Evolutionary conservation across 2,329 filamentous ascomycete genomes (phyloP).

Genomic region (Colletotrichum ledebouriae): DNA sequence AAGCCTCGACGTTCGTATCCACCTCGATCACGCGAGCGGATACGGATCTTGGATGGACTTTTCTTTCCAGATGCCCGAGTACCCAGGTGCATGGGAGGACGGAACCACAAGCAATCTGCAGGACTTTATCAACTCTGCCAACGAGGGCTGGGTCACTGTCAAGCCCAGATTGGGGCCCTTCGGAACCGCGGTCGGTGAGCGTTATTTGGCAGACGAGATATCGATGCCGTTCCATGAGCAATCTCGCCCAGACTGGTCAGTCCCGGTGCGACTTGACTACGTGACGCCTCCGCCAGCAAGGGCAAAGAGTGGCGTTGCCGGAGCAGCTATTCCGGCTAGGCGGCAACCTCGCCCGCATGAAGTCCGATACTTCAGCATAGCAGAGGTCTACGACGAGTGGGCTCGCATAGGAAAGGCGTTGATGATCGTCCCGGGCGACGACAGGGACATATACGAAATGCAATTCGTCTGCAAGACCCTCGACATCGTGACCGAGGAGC

Average conservation of each 20-base stretch:
- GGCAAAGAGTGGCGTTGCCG: background rate
- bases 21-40: background rate
- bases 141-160: background rate
- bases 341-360: background rate
- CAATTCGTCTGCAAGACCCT: background rate
- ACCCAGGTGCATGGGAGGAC: background rate
- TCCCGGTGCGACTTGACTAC: background rate
- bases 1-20: background rate
- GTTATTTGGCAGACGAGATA: background rate
- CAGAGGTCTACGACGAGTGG: conserved; percentile 26
- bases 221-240: no score
- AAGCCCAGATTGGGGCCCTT: background rate
- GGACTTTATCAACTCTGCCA: background rate
- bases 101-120: background rate
- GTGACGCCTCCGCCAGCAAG: background rate
- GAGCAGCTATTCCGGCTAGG: background rate
- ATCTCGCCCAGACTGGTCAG: background rate
- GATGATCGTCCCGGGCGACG: conserved; percentile 12
- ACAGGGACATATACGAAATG: conserved; percentile 22
- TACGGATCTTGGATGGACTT: conserved; percentile 33
- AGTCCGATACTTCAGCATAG: conserved; percentile 20
- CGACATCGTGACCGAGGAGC: background rate
- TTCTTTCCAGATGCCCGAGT: conserved; percentile 25
- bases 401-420: background rate
- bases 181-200: background rate